Base-by-base conservation (phyloP, 352 stramenopile species). In the Pythium rhizo-oryzae region DNA sequence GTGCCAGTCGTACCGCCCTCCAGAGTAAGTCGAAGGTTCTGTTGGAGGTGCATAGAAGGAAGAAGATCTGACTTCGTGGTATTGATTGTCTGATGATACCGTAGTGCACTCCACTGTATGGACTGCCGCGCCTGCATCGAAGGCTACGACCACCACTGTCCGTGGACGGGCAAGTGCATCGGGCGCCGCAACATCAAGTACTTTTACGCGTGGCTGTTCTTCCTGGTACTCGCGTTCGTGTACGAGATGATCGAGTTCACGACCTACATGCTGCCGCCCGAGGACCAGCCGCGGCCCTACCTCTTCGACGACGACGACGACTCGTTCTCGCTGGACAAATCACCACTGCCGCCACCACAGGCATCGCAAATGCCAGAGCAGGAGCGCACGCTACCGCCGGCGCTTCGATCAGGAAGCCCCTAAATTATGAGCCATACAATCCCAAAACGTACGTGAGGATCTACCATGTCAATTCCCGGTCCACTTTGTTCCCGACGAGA, bases 201-300 rank as follows among this genome's bases (percentile, higher is more conserved):
- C 77, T 97, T 97, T 65, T 93, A 96, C 75, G 76, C 81, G 19
- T 97, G 90, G 84, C 76, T 97, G 24, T 75, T 91, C 62, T 93
- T 92, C 59, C 77, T 97, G 33, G 82, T 96, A 51, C 73, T 96
- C 33, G 87, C 88, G 44, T 94, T 94, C 49, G 85, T 96, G 55
- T 96, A 91, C 76, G 82, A 94, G 53, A 84, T 95, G 67, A 93
- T 96, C 69, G 80, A 93, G 76, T 90, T 96, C 62, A 92, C 87
- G 59, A 93, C 80, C 39, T 95, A 95, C 75, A 81, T 93, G 68
- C 58, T 95, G 60, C 84, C 87, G 21, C 81, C 84, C 0, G 78
- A 84, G n/a, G 76, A 81, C 60, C 79, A 83, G 53, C 60, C 54
- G 18, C 53, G 35, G 0, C 25, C 43, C 21, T 62, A 23, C 23